Percentiles rank a stretch among this genome's conserved stretches.
Conservation (phyloP, 1,284 basidiomycete species). For the Volvariella surrecta region DNA sequence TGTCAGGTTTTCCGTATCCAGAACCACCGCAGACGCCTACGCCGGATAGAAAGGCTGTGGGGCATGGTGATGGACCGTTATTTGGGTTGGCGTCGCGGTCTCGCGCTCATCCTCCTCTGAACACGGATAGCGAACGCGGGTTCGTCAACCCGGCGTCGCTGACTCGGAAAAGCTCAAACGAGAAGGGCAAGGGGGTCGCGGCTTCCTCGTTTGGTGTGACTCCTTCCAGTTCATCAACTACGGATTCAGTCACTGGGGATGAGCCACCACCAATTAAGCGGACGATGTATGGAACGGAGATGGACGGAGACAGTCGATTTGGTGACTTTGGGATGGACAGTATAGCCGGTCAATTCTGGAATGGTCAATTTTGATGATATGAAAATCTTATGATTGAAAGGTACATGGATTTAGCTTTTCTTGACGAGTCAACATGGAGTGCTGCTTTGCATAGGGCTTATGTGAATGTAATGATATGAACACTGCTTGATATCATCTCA, state of each 20-base stretch:
- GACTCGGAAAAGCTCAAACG: slow-evolving; percentile 13
- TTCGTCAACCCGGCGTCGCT: slow-evolving; percentile 10
- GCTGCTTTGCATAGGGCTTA: background rate
- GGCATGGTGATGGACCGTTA: too few relatives aligned
- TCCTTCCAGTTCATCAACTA: slow-evolving; percentile 19
- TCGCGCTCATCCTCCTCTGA: too few relatives aligned
- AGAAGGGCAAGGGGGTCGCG: slow-evolving; percentile 28
- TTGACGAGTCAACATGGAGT: too few relatives aligned
- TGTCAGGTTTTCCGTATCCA: slow-evolving; percentile 51
- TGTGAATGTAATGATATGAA: background rate
- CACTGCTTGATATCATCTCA: background rate
- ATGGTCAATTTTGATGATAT: slow-evolving; percentile 20
- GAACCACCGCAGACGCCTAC: slow-evolving; percentile 66
- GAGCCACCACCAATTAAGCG: slow-evolving; percentile 32
- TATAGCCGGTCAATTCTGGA: slow-evolving; percentile 62
- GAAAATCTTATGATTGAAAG: too few relatives aligned
- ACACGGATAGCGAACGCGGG: too few relatives aligned
- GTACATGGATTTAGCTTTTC: background rate
- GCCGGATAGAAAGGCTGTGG: slow-evolving; percentile 26
- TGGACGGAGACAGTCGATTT: slow-evolving; percentile 67
- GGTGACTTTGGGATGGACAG: slow-evolving; percentile 75
- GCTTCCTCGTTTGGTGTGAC: slow-evolving; percentile 23
- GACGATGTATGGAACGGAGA: slow-evolving; percentile 76
- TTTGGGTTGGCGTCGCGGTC: too few relatives aligned
- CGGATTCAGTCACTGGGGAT: slow-evolving; percentile 13